These are phyloP conservation scores for Sanguinoderma infundibulare DNA, from an alignment of 1,284 basidiomycete genomes.

Conservation along the genomic window DNA sequence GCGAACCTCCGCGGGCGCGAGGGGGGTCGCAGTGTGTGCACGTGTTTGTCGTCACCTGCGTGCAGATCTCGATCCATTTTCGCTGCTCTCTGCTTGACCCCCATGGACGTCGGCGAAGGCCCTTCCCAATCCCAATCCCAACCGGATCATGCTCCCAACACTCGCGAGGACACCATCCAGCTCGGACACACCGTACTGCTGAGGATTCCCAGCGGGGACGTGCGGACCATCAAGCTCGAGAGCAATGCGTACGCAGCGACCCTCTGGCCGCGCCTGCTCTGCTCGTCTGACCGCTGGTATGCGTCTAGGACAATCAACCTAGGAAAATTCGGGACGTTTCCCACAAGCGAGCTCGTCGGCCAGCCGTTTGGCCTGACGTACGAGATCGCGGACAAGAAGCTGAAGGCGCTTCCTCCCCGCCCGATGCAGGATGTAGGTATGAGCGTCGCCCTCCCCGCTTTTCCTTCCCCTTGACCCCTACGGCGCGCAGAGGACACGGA, in stretches of 20 bases:
- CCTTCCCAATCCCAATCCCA: conserved; percentile 20
- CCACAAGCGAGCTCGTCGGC: conserved; percentile 68
- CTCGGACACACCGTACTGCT: conserved; percentile 69
- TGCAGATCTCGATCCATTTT: conserved; percentile 24
- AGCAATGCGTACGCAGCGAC: conserved; percentile 58
- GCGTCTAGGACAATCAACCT: conserved; percentile 60
- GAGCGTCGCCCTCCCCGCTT: conserved; percentile 24
- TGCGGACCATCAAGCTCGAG: conserved; percentile 68
- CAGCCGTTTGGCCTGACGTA: conserved; percentile 80
- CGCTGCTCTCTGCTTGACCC: conserved; percentile 10
- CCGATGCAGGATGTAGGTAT: conserved; percentile 77
- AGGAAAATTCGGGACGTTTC: conserved; percentile 78
- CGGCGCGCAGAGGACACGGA: conserved; percentile 82
- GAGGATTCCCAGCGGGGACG: conserved; percentile 70
- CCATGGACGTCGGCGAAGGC: conserved; percentile 35
- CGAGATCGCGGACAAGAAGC: conserved; percentile 73
- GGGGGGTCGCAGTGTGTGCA: conserved; percentile 9
- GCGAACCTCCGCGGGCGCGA: not conserved
- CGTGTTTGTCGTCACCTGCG: conserved; percentile 13
- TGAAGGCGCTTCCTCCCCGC: conserved; percentile 64
- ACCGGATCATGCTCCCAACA: conserved; percentile 4
- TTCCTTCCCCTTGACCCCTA: conserved; percentile 17
- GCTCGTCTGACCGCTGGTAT: conserved; percentile 17
- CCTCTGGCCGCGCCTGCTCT: not conserved
- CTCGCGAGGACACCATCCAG: conserved; percentile 47